Evolutionary conservation across 352 stramenopile species (phyloP).

Genomic region (Blastocystis sp.): DNA sequence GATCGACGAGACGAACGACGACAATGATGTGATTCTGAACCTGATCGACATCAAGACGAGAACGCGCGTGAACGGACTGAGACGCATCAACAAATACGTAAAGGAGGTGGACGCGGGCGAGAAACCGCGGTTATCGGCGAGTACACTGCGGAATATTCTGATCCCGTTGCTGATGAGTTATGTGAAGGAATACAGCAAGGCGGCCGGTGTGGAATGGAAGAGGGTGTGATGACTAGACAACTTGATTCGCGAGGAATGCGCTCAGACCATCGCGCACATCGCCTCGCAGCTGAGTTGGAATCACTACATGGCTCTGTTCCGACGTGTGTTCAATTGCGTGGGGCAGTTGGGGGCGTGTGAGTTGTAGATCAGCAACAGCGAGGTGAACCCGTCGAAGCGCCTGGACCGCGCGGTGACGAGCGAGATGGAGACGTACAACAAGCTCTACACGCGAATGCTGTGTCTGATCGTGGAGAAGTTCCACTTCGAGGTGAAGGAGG

Average conservation of each 20-base stretch:
- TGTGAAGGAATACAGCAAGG: conserved; percentile 14
- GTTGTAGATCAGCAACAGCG: conserved; percentile 20
- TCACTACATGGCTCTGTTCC: conserved; percentile 55
- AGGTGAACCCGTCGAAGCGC: neutral
- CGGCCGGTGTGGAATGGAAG: neutral
- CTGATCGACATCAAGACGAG: conserved; percentile 30
- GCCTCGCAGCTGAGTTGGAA: conserved; percentile 25
- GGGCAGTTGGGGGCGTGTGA: neutral
- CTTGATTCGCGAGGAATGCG: conserved; percentile 39
- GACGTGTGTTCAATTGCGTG: conserved; percentile 20
- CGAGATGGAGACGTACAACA: conserved; percentile 53
- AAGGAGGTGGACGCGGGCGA: neutral
- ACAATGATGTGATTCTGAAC: conserved; percentile 26
- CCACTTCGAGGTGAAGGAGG: conserved; percentile 39
- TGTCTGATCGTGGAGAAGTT: conserved; percentile 51
- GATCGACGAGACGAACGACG: neutral
- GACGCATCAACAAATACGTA: neutral
- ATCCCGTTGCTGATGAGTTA: conserved; percentile 22
- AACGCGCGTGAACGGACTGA: neutral
- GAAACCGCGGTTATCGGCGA: neutral
- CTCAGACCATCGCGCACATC: neutral
- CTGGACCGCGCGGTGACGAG: neutral
- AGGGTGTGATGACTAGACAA: neutral
- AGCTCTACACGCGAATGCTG: conserved; percentile 60
- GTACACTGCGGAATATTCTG: conserved; percentile 9